Base-by-base conservation (phyloP, 78 protist genomes). In the Emiliania huxleyi region DNA sequence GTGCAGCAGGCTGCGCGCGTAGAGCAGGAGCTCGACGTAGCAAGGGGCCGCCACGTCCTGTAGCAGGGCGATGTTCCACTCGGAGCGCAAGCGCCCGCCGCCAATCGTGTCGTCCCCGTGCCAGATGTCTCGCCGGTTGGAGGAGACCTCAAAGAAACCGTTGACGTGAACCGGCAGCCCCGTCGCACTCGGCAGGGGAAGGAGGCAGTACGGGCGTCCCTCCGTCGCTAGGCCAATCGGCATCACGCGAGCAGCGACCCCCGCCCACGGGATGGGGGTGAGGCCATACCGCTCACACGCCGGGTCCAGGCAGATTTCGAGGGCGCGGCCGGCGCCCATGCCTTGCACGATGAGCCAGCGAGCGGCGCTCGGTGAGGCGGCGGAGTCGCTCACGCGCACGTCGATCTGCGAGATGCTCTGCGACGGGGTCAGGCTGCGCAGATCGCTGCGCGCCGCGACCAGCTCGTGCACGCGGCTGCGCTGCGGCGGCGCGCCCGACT, bases 261-360 rank as follows among this genome's bases (percentile, higher is more conserved):
- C 93, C 18, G 79, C 93, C 93, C 93, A 91, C n/a, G 93, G 93
- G n/a, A 91, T 69, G 25, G 75, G 87, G 48, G 4, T 4, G 37
- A 91, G 43, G n/a, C 85, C 45, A 46, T 38, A 6, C 25, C 26
- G 45, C 25, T 0, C 26, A 22, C 5, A 21, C 35, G 37, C 85
- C 19, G 44, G 19, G 33, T 18, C 26, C n/a, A 21, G 1, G 33
- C 21, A 0, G 25, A 75, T 37, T 8, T 37, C 45, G 45, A 26
- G 85, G 19, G 85, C 85, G 26, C 11, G 0, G 29, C 85, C 85
- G n/a, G 45, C 45, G 25, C 85, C 85, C 85, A 75, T 75, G 26
- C 42, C 25, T 5, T 75, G 85, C 26, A 38, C 85, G 12, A 75
- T 33, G 15, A 75, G 45, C 85, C 85, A 75, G 2, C 69, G 69